A percentile compares a stretch with the other conserved stretches of the same genome.
Evolutionary conservation across 202 grass and related monocot genomes (phyloP).

Genomic region (Panicum hallii): DNA sequence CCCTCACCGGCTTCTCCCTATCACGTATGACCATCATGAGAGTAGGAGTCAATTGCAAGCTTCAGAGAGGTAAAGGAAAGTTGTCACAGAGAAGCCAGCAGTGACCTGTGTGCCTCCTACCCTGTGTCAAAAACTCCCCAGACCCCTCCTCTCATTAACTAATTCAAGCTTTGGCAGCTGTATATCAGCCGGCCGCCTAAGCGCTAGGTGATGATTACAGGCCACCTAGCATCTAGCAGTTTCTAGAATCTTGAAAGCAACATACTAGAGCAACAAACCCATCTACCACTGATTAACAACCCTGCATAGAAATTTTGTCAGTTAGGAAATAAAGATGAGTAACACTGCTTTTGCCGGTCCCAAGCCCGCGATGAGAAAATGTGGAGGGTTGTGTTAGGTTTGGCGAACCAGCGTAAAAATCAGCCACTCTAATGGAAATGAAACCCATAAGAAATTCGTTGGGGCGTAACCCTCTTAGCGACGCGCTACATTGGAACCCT

Average conservation of each 20-base stretch:
- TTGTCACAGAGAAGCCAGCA: background rate
- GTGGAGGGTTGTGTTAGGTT: no score
- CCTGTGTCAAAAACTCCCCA: background rate
- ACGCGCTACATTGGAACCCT: no score
- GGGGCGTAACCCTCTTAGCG: no score
- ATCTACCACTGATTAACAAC: background rate
- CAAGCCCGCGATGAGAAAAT: no score
- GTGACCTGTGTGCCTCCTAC: background rate
- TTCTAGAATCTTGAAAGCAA: background rate
- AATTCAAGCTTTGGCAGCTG: background rate
- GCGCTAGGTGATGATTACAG: background rate
- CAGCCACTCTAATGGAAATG: no score
- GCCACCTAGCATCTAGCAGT: background rate
- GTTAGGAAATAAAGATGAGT: background rate
- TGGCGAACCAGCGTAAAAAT: no score
- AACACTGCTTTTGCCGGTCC: background rate
- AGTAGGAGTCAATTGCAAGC: background rate
- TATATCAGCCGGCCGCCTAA: background rate
- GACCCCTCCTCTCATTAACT: no score
- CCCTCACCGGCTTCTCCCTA: background rate
- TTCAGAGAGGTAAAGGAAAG: background rate
- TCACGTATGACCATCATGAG: background rate
- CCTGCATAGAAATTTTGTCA: background rate
- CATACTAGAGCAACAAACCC: background rate
- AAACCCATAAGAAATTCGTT: no score